Conservation (phyloP, 306 rosid genomes). For the Medicago lupulina region DNA sequence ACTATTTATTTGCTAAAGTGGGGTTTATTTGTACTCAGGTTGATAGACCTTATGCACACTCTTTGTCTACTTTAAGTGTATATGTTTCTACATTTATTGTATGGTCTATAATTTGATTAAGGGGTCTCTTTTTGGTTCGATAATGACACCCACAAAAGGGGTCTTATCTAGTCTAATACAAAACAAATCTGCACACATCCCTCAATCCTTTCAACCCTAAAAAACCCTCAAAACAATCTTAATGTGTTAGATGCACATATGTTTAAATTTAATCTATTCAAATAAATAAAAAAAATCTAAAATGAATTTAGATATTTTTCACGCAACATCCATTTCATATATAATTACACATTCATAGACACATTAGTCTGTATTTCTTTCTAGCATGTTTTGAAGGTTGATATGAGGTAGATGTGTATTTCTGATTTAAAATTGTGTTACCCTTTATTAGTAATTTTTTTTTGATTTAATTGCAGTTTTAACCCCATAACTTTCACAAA, state of each 20-base stretch:
- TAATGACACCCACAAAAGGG: slow-evolving; percentile 31
- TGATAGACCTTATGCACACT: slow-evolving; percentile 44
- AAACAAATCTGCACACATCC: slow-evolving; percentile 39
- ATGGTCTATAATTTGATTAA: slow-evolving; percentile 37
- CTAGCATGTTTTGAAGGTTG: background rate
- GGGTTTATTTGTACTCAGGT: slow-evolving; percentile 46
- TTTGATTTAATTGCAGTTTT: no score
- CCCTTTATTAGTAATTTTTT: background rate
- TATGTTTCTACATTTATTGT: slow-evolving; percentile 21
- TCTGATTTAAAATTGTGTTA: background rate
- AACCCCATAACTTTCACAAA: no score
- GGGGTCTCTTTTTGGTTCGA: slow-evolving; percentile 33
- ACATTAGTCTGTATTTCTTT: background rate
- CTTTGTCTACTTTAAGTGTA: slow-evolving; percentile 35
- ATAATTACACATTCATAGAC: background rate
- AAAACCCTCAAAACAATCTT: background rate
- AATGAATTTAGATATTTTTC: background rate
- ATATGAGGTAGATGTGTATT: background rate
- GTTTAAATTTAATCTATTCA: background rate
- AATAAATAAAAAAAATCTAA: no score
- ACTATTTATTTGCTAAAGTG: slow-evolving; percentile 37
- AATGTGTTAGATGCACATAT: background rate
- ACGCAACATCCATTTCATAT: background rate
- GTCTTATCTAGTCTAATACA: slow-evolving; percentile 32
- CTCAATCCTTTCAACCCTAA: background rate